A percentile compares a stretch with the other conserved stretches of the same genome.
phyloP scores from a whole-genome alignment of 208 protist species.

The Leishmania lainsoni region DNA sequence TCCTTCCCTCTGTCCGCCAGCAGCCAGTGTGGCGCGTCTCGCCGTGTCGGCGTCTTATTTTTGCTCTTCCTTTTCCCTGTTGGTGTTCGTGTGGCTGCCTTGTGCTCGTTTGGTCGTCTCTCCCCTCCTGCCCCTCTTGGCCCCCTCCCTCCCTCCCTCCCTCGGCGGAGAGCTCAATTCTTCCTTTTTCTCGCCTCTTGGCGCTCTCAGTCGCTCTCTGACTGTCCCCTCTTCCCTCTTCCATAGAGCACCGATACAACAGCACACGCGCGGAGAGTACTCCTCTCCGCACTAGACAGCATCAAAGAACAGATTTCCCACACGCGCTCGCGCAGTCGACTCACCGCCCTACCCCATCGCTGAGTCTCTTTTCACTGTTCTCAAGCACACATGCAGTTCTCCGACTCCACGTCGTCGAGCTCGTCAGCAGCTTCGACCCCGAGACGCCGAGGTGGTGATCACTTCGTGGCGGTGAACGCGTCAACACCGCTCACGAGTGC shows the following conservation, averaged over 20 bases:
- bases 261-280: background rate
- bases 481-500: constrained; percentile 11
- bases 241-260: background rate
- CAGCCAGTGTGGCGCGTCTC: too few species aligned
- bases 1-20: background rate
- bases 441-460: background rate
- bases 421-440: constrained; percentile 6
- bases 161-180: background rate
- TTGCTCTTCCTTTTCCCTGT: background rate
- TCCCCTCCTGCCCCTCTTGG: background rate
- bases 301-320: background rate
- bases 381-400: constrained; percentile 7
- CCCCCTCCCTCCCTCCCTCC: background rate
- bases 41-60: background rate
- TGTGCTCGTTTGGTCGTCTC: too few species aligned
- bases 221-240: background rate
- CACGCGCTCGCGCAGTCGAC: background rate
- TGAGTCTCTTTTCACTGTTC: background rate
- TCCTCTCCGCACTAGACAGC: background rate
- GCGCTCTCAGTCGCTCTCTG: background rate
- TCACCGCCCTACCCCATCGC: background rate
- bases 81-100: too few species aligned
- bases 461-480: background rate
- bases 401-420: constrained; percentile 1
- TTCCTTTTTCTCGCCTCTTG: background rate